Percentiles rank a stretch among this genome's conserved stretches.
phyloP scores from a whole-genome alignment of 257 asterid genomes.

The Solanum tarapatanum region DNA sequence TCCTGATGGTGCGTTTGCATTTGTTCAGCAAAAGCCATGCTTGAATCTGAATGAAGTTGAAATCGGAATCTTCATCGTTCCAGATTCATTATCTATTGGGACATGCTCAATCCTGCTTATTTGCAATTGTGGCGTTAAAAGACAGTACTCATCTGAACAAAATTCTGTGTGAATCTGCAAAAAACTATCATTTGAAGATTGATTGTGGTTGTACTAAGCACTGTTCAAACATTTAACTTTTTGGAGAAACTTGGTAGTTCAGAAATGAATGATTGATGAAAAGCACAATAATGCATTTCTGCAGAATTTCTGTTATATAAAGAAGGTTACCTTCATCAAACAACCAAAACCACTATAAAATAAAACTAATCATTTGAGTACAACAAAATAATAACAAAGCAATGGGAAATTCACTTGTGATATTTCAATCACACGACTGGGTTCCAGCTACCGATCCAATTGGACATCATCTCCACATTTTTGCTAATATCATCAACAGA shows the following conservation, averaged over 20 bases:
- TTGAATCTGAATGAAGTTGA: not conserved
- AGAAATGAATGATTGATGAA: not conserved
- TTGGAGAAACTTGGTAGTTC: not conserved
- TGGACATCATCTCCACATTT: constrained; percentile 38
- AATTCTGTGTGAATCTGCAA: not conserved
- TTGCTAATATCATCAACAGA: constrained; percentile 42
- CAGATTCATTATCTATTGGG: not conserved
- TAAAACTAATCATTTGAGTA: not conserved
- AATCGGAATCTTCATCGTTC: not conserved
- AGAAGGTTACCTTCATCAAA: not conserved
- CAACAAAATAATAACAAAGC: not conserved
- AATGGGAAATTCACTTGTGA: not conserved
- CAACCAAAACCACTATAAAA: not conserved
- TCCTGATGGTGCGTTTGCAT: not conserved
- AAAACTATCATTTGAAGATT: not conserved
- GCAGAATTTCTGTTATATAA: not conserved
- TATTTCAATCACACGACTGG: constrained; percentile 10
- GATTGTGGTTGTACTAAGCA: not conserved
- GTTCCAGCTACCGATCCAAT: constrained; percentile 66
- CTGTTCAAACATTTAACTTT: not conserved
- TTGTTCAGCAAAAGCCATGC: not conserved
- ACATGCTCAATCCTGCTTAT: not conserved
- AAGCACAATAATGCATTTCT: not conserved
- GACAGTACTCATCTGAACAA: not conserved
- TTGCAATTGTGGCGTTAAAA: not conserved